phyloP scores from a whole-genome alignment of 176 grass and related monocot species.

The Guadua angustifolia region DNA sequence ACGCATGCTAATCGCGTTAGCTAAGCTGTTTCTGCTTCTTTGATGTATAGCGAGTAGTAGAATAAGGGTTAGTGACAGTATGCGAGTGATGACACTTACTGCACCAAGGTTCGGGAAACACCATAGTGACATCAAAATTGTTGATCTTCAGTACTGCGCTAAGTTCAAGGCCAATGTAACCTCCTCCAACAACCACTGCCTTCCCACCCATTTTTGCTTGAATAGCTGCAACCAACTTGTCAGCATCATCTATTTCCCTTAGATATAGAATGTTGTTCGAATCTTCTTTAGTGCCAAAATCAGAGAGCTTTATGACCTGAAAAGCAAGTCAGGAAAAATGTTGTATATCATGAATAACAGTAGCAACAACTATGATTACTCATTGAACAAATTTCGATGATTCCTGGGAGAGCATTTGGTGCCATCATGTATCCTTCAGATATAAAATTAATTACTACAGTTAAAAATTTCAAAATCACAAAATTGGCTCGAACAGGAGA shows the following conservation, averaged over 20 bases:
- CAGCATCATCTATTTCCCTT: slow-evolving; percentile 85
- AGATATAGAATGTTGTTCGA: slow-evolving; percentile 90
- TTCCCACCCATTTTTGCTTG: slow-evolving; percentile 94
- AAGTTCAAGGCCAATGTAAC: slow-evolving; percentile 96
- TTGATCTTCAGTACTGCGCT: slow-evolving; percentile 83
- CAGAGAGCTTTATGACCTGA: slow-evolving; percentile 84
- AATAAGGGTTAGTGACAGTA: slow-evolving; percentile 2
- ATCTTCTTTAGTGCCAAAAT: slow-evolving; percentile 90
- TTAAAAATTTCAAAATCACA: slow-evolving; percentile 17
- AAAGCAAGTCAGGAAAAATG: slow-evolving; percentile 8
- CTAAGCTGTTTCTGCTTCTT: background rate
- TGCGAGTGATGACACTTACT: slow-evolving; percentile 67
- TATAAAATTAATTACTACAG: slow-evolving; percentile 1
- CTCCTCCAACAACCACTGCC: slow-evolving; percentile 86
- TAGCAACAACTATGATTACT: background rate
- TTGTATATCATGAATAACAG: slow-evolving; percentile 20
- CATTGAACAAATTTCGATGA: background rate
- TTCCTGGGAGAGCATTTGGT: slow-evolving; percentile 16
- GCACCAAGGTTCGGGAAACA: slow-evolving; percentile 98
- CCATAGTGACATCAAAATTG: slow-evolving; percentile 94
- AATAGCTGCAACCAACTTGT: slow-evolving; percentile 82
- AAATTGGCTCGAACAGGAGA: slow-evolving; percentile 1
- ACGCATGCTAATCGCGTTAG: background rate
- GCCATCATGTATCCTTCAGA: background rate
- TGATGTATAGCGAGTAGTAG: background rate